Evolutionary conservation across 2,329 filamentous ascomycete species (phyloP).

Genomic region (Beauveria bassiana): DNA sequence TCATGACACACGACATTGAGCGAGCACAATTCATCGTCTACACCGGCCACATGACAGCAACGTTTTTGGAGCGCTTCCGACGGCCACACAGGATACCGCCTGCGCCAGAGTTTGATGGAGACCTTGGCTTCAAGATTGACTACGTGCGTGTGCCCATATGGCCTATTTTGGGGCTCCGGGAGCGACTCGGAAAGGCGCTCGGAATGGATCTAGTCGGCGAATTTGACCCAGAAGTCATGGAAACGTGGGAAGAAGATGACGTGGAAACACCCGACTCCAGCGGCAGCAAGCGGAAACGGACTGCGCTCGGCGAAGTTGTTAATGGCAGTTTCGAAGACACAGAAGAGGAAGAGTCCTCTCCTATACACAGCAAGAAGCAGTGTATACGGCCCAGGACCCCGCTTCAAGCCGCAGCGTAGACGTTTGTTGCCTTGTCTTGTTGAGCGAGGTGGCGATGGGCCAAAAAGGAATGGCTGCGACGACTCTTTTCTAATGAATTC

Average conservation of each 20-base stretch:
- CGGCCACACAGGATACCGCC: constrained; percentile 34
- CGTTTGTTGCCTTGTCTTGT: not conserved
- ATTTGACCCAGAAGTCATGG: constrained; percentile 32
- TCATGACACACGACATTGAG: constrained; percentile 43
- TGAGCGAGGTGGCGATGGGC: too few species aligned
- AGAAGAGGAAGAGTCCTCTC: constrained; percentile 21
- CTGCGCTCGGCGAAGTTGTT: constrained; percentile 29
- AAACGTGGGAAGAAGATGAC: constrained; percentile 36
- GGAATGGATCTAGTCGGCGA: constrained; percentile 42
- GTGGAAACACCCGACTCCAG: constrained; percentile 23
- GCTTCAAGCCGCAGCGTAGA: constrained; percentile 1
- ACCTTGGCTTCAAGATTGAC: constrained; percentile 36
- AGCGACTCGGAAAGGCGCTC: constrained; percentile 46
- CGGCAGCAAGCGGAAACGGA: constrained; percentile 29
- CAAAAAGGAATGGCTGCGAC: too few species aligned
- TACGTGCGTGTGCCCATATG: constrained; percentile 43
- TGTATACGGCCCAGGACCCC: constrained; percentile 21
- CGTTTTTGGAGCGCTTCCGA: constrained; percentile 43
- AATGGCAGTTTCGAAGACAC: constrained; percentile 34
- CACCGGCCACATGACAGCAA: constrained; percentile 38
- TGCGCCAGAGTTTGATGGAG: constrained; percentile 17
- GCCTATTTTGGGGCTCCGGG: constrained; percentile 47
- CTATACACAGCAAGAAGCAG: constrained; percentile 24
- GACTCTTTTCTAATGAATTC: not conserved
- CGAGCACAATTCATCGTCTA: constrained; percentile 47